A percentile compares a stretch with the other conserved stretches of the same genome.
phyloP scores from a whole-genome alignment of 2,329 filamentous ascomycete genomes.

The Epichloe brachyelytri region DNA sequence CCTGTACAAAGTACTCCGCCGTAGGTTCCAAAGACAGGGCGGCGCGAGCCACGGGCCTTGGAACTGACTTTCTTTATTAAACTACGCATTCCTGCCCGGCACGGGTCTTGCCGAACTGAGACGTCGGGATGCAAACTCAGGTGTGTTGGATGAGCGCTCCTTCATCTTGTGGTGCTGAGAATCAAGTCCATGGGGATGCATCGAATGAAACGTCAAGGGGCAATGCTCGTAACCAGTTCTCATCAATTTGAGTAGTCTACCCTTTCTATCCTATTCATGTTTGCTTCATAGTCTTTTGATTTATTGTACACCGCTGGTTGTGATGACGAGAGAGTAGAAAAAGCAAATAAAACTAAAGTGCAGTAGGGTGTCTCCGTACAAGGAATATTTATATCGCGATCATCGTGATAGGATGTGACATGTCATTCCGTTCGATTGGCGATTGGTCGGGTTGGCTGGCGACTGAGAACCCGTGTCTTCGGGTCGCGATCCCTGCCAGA shows the following conservation, averaged over 20 bases:
- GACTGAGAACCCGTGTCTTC: too few relatives aligned
- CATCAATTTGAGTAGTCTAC: neutral
- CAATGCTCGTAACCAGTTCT: neutral
- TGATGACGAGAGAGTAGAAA: neutral
- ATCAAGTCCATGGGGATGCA: too few relatives aligned
- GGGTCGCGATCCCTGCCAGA: neutral
- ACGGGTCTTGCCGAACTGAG: slow-evolving; percentile 11
- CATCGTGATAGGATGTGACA: neutral
- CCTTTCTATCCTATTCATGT: neutral
- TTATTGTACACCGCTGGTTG: neutral
- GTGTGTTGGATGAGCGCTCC: too few relatives aligned
- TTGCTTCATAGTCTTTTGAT: neutral
- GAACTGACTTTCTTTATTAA: neutral
- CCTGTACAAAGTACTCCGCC: too few relatives aligned
- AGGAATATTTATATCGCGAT: neutral
- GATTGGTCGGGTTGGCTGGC: too few relatives aligned
- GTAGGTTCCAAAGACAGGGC: neutral
- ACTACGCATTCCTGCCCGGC: slow-evolving; percentile 5
- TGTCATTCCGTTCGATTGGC: neutral
- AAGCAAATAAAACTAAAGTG: neutral
- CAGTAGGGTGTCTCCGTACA: too few relatives aligned
- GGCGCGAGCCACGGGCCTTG: neutral
- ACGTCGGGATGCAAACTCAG: too few relatives aligned
- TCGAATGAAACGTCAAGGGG: too few relatives aligned
- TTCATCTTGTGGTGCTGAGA: too few relatives aligned